These are phyloP conservation scores for Apiospora pterosperma DNA, from an alignment of 2,329 filamentous ascomycete genomes.

Conservation along the genomic window DNA sequence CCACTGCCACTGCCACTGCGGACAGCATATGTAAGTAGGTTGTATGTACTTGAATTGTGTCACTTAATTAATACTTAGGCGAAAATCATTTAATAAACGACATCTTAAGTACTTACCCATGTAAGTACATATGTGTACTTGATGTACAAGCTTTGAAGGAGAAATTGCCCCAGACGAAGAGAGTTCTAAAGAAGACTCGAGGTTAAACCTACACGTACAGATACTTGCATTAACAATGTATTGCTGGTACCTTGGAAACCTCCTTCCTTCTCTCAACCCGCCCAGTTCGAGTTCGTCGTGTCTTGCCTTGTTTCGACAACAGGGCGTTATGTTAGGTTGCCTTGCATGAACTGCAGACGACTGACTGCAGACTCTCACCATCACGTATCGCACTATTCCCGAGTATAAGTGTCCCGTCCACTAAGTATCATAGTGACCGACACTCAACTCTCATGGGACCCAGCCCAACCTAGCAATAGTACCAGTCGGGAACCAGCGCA, in stretches of 20 bases:
- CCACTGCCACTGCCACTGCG: not conserved
- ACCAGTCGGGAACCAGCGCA: not conserved
- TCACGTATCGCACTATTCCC: not conserved
- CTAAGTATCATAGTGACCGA: not conserved
- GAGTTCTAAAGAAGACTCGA: too few relatives aligned
- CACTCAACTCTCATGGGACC: not conserved
- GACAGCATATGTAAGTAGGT: too few relatives aligned
- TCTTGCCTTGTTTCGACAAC: not conserved
- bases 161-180: not conserved
- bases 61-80: not conserved
- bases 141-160: too few relatives aligned
- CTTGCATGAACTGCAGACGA: conserved; percentile 1
- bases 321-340: not conserved
- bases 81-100: too few relatives aligned
- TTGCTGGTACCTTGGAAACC: not conserved
- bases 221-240: not conserved
- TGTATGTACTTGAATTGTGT: not conserved
- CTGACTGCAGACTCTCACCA: not conserved
- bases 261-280: not conserved
- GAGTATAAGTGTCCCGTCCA: too few relatives aligned
- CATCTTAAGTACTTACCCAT: too few relatives aligned
- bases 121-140: too few relatives aligned
- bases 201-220: not conserved
- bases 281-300: not conserved
- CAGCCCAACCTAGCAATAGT: not conserved